Base-by-base conservation (phyloP, 2,329 filamentous ascomycete genomes). In the Aurifilum marmelostoma region DNA sequence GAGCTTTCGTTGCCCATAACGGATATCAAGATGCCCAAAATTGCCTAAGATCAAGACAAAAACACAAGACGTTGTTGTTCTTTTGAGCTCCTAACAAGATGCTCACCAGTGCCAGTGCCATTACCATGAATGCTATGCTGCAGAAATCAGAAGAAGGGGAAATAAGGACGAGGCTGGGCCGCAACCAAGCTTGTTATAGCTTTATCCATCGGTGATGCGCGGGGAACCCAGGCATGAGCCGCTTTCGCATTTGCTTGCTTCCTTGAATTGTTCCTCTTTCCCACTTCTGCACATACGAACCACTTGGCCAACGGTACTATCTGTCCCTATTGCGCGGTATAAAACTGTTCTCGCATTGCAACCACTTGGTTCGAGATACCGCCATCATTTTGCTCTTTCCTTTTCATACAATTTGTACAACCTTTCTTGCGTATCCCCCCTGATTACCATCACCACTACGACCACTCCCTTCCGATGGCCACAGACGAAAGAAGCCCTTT, bases 281-380 rank as follows among this genome's bases (percentile, higher is more conserved):
- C 2, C 14, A 34, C 4, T 24, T 11, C 2, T 5, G 9, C 9
- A 37, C 7, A 59, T 70, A 63, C 60, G 66, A 68, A 66, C 66
- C 69, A 69, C 69, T 70, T 69, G 69, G 65, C 63, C 56, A 43
- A 50, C 21, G 18, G 34, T 58, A 21, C 39, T 59, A 62, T 65
- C 63, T 56, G 67, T 60, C 52, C 63, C 52, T 43, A 63, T 68
- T 66, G 58, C 16, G 32, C 56, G 21, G 29, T 9, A 59, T 60
- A 68, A 29, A 11, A 16, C 24, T 56, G 4, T 34, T 34, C 5
- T 56, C 52, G 24, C 52, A 18, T 56, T 56, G 52, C 52, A 56
- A 66, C 69, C 69, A 70, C 69, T 70, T 70, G 69, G 66, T 66
- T 56, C 66, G 50, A 68, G 43, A 61, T 43, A 43, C 56, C 50